phyloP scores from a whole-genome alignment of 1,284 basidiomycete species.

The Cryptococcus hybrid region DNA sequence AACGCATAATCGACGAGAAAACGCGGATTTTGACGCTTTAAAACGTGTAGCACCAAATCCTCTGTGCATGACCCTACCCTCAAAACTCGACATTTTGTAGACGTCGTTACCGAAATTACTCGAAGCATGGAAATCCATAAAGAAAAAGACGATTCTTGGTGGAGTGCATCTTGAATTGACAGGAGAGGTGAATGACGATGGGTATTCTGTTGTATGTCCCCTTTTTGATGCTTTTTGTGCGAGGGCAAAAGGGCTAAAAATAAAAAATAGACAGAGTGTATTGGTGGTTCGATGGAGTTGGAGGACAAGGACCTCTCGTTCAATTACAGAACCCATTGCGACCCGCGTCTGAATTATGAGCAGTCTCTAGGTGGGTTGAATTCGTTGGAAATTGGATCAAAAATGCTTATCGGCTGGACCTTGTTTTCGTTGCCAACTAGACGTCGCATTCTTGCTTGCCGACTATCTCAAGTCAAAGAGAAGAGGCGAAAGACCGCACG shows the following conservation, averaged over 20 bases:
- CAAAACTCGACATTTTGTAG: conserved; percentile 87
- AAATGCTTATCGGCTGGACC: conserved; percentile 1
- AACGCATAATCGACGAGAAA: conserved; percentile 3
- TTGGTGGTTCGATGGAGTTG: conserved; percentile 59
- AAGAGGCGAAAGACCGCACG: conserved; percentile 39
- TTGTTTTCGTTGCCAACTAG: conserved; percentile 18
- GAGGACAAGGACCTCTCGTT: conserved; percentile 55
- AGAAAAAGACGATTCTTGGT: conserved; percentile 67
- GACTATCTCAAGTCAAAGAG: conserved; percentile 49
- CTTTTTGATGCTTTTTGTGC: neutral
- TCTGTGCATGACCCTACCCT: conserved; percentile 61
- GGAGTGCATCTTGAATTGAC: conserved; percentile 98
- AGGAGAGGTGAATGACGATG: conserved; percentile 88
- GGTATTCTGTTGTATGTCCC: conserved; percentile 69
- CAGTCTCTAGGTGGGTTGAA: conserved; percentile 51
- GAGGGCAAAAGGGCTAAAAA: neutral
- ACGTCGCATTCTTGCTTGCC: conserved; percentile 54
- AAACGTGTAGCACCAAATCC: conserved; percentile 67
- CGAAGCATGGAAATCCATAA: conserved; percentile 78
- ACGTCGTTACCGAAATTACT: conserved; percentile 85
- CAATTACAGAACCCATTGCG: conserved; percentile 55
- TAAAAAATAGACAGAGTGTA: conserved; percentile 54
- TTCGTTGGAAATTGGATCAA: neutral
- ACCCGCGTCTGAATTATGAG: conserved; percentile 57
- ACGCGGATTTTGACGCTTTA: neutral